phyloP scores from a whole-genome alignment of 768 basidiomycete genomes.

The Pulveroboletus sp. region DNA sequence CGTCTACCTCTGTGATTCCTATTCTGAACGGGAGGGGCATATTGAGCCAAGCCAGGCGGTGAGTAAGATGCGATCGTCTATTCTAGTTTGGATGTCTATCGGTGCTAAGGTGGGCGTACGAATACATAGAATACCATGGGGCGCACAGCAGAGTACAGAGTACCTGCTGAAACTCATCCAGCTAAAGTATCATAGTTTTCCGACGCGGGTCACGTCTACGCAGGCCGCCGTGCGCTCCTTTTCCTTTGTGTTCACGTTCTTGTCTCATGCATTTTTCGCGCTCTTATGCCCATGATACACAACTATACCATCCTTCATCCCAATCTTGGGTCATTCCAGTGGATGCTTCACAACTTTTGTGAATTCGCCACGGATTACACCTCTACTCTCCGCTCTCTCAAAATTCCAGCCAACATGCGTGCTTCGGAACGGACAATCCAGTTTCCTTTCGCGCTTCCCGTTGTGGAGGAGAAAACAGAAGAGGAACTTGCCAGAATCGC shows the following conservation, averaged over 20 bases:
- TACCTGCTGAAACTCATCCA: slow-evolving; percentile 91
- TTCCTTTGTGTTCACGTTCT: background rate
- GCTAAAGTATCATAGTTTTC: slow-evolving; percentile 92
- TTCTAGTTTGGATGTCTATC: background rate
- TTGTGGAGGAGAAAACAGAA: slow-evolving; percentile 80
- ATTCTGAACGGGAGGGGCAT: slow-evolving; percentile 78
- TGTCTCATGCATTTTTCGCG: background rate
- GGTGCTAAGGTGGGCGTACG: background rate
- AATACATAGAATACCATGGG: slow-evolving; percentile 89
- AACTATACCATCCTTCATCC: background rate
- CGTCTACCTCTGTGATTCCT: slow-evolving; percentile 88
- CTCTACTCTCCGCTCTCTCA: slow-evolving; percentile 58
- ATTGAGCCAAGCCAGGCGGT: slow-evolving; percentile 86
- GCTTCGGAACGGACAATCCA: slow-evolving; percentile 71
- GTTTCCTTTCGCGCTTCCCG: slow-evolving; percentile 70
- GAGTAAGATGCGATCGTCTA: slow-evolving; percentile 8
- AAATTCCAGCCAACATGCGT: slow-evolving; percentile 60
- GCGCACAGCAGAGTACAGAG: slow-evolving; percentile 83
- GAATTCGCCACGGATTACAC: slow-evolving; percentile 79
- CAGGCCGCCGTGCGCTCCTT: slow-evolving; percentile 65
- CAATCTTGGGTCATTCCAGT: slow-evolving; percentile 43
- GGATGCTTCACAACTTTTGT: slow-evolving; percentile 87
- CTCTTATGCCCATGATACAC: background rate
- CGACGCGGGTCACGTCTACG: slow-evolving; percentile 68
- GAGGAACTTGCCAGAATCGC: slow-evolving; percentile 77